phyloP scores from a whole-genome alignment of 306 rosid genomes.

The Fragaria iinumae region DNA sequence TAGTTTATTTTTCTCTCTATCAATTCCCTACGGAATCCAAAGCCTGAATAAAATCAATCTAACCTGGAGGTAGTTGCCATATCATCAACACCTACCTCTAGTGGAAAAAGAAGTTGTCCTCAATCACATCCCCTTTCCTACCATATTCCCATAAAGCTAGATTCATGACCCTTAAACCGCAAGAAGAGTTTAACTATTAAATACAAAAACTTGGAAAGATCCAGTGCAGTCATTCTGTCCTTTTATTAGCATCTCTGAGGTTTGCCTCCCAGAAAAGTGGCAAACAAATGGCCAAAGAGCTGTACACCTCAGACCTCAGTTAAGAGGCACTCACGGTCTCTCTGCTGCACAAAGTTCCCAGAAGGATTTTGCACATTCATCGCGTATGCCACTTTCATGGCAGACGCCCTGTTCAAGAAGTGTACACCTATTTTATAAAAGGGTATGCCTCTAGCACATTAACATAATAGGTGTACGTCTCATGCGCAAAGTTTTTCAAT shows the following conservation, averaged over 20 bases:
- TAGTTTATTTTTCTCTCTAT: not conserved
- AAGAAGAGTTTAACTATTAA: not conserved
- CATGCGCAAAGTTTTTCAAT: not conserved
- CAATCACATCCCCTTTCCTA: not conserved
- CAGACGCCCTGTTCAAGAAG: not conserved
- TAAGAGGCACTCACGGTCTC: not conserved
- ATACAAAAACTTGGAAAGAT: not conserved
- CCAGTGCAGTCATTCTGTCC: not conserved
- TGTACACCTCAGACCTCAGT: not conserved
- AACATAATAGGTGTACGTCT: not conserved
- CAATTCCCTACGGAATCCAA: not conserved
- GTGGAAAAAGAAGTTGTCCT: not conserved
- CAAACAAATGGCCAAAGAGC: not conserved
- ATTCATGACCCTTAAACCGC: not conserved
- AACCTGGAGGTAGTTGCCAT: not conserved
- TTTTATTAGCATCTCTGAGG: not conserved
- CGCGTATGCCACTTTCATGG: not conserved
- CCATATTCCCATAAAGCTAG: not conserved
- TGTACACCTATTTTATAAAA: not conserved
- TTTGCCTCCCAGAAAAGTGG: not conserved
- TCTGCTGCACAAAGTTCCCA: not conserved
- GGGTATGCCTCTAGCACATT: not conserved
- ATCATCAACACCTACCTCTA: not conserved
- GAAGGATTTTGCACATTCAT: not conserved
- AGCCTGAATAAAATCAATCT: not conserved